These are phyloP conservation scores for Zygosaccharomyces pseudorouxii DNA, from an alignment of 805 yeast genomes.

Conservation along the genomic window DNA sequence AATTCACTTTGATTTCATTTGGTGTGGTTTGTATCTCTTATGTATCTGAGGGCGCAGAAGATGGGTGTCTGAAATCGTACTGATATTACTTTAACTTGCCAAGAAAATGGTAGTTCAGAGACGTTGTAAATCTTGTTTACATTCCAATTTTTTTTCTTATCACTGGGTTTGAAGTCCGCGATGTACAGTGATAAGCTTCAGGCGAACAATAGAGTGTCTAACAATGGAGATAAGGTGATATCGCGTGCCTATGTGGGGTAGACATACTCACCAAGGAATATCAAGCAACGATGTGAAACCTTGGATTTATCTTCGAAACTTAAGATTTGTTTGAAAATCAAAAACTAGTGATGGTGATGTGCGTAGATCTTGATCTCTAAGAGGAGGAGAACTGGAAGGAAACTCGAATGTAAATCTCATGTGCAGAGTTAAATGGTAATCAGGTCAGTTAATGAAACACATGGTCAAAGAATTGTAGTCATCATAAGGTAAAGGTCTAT, in stretches of 20 bases:
- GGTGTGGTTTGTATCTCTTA: not conserved
- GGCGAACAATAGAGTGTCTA: not conserved
- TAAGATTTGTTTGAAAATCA: no score
- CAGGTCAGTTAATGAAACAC: not conserved
- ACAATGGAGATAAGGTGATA: not conserved
- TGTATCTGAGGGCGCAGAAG: not conserved
- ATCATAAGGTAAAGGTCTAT: slow-evolving; percentile 7
- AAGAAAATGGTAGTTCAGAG: not conserved
- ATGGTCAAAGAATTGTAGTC: not conserved
- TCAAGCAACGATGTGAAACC: no score
- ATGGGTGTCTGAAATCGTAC: not conserved
- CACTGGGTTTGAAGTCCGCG: not conserved
- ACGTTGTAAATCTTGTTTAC: not conserved
- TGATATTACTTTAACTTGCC: not conserved
- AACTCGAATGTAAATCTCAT: no score
- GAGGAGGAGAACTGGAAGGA: no score
- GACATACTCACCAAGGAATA: no score
- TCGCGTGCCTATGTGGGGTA: no score
- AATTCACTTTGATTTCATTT: not conserved
- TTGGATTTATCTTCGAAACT: no score
- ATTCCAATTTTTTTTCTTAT: no score
- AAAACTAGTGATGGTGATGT: not conserved
- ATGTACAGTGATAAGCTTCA: not conserved
- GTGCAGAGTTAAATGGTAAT: not conserved
- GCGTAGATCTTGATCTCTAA: not conserved